Percentiles rank a stretch among this genome's conserved stretches.
phyloP scores from a whole-genome alignment of 768 basidiomycete species.

The Lentinus brumalis region DNA sequence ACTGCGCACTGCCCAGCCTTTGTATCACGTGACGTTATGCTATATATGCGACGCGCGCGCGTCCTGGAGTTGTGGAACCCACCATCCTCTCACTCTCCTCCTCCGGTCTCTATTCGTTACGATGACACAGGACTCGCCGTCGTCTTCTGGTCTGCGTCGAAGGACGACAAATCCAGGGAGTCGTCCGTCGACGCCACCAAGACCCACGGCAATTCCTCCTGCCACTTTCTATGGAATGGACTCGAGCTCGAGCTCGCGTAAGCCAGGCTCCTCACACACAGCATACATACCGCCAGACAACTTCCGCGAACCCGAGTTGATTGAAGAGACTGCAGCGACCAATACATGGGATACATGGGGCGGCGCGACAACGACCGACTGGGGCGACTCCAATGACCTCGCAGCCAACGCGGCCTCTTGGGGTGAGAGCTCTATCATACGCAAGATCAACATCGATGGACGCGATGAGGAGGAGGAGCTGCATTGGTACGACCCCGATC shows the following conservation, averaged over 20 bases:
- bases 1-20: too few species aligned
- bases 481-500: constrained; percentile 66
- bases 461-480: constrained; percentile 61
- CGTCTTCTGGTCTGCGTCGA: constrained; percentile 9
- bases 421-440: constrained; percentile 8
- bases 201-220: constrained; percentile 10
- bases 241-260: neutral
- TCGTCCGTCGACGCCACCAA: constrained; percentile 14
- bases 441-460: constrained; percentile 55
- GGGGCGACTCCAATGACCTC: constrained; percentile 12
- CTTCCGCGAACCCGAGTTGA: constrained; percentile 35
- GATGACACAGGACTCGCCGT: constrained; percentile 13
- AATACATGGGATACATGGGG: constrained; percentile 16
- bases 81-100: neutral
- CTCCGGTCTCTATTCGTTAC: neutral
- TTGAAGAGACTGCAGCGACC: constrained; percentile 21
- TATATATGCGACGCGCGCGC: too few species aligned
- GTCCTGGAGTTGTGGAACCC: too few species aligned
- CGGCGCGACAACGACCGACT: constrained; percentile 13
- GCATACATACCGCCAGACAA: constrained; percentile 32
- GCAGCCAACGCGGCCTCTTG: constrained; percentile 1
- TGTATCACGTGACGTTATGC: too few species aligned
- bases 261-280: constrained; percentile 39
- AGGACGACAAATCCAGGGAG: constrained; percentile 4
- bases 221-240: constrained; percentile 18